A percentile compares a stretch with the other conserved stretches of the same genome.
phyloP scores from a whole-genome alignment of 805 yeast species.

The Saturnispora zaruensis region DNA sequence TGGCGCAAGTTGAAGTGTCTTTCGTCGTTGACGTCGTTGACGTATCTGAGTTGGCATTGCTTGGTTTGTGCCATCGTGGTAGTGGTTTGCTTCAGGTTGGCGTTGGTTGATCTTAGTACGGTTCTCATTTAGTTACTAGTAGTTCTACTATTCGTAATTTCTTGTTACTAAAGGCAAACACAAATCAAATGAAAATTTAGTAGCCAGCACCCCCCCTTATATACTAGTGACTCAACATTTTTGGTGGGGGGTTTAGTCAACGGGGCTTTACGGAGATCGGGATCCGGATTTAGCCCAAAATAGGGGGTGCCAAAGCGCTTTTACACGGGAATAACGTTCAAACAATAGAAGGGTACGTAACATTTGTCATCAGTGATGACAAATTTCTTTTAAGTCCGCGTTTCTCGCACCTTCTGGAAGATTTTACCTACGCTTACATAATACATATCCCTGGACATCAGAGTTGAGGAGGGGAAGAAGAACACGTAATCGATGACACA shows the following conservation, averaged over 20 bases:
- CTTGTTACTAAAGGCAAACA: too few species aligned
- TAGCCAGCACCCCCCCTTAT: neutral
- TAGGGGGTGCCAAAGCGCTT: neutral
- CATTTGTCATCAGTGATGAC: neutral
- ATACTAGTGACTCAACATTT: neutral
- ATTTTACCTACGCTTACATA: constrained; percentile 1
- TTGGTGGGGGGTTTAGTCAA: neutral
- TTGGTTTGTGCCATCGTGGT: neutral
- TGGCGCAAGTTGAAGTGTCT: neutral
- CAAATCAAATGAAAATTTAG: neutral
- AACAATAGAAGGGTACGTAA: neutral
- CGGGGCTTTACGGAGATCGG: neutral
- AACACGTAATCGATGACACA: neutral
- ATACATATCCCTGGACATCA: neutral
- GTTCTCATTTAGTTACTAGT: neutral
- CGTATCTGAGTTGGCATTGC: neutral
- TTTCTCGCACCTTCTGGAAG: neutral
- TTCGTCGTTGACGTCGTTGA: constrained; percentile 1
- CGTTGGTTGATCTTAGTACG: neutral
- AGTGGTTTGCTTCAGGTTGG: neutral
- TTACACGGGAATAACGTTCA: neutral
- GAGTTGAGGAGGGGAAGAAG: neutral
- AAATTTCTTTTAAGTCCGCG: neutral
- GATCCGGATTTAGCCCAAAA: neutral
- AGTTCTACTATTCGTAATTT: neutral